Evolutionary conservation across 139 green algal species (phyloP).

Genomic region (Deuterostichococcus epilithicus): DNA sequence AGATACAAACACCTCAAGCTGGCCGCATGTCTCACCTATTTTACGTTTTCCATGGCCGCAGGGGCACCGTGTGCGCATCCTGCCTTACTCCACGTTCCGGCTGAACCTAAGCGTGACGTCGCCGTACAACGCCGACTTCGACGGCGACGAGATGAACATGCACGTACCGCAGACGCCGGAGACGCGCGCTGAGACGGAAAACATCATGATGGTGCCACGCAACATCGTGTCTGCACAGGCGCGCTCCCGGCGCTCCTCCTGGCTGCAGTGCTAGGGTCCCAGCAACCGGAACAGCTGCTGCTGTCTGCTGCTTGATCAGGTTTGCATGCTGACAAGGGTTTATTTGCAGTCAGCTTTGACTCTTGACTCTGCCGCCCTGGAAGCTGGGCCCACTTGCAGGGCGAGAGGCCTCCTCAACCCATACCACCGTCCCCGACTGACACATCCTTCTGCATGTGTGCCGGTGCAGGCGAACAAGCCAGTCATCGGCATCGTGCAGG

Average conservation of each 20-base stretch:
- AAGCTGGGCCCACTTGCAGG: too few species aligned
- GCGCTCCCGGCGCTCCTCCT: neutral
- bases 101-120: conserved; percentile 95
- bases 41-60: conserved; percentile 1
- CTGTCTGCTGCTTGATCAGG: too few species aligned
- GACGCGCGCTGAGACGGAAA: conserved; percentile 85
- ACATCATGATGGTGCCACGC: conserved; percentile 97
- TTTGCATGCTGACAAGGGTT: too few species aligned
- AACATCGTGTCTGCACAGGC: conserved; percentile 97
- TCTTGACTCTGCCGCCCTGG: too few species aligned
- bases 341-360: too few species aligned
- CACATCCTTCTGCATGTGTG: too few species aligned
- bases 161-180: conserved; percentile 94
- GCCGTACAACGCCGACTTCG: conserved; percentile 99
- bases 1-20: too few species aligned
- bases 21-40: too few species aligned
- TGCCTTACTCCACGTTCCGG: conserved; percentile 90
- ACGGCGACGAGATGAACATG: conserved; percentile 99
- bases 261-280: neutral
- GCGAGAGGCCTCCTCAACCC: neutral
- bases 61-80: conserved; percentile 84
- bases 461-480: conserved; percentile 85
- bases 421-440: neutral
- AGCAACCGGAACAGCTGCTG: too few species aligned
- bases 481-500: conserved; percentile 99